Evolutionary conservation across 1,284 basidiomycete species (phyloP), one percentile per base, ranked within the genome.

Genomic region (Volvariella volvacea): DNA sequence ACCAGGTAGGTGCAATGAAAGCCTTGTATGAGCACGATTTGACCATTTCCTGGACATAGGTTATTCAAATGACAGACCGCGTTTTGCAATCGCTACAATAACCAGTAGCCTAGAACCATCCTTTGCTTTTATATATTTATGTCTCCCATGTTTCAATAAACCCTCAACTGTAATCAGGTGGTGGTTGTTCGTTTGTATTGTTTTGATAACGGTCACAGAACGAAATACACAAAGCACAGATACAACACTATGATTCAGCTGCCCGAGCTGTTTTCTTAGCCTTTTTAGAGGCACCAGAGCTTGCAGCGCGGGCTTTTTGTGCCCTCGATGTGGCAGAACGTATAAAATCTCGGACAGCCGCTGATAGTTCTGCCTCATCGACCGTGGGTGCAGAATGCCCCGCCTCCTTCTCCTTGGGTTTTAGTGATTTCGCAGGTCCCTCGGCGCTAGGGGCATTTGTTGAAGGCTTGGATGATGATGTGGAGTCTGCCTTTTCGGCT

Each of bases 51-150:
- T 12, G 3, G 10, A n/a, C 25, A 32, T 54, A 91, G 88, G 82
- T 91, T 22, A 76, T 92, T 49, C 67, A 76, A 50, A 70, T 73
- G 66, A 85, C 85, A 0, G 78, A 88, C 53, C 67, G 67, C 25
- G 80, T 84, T 14, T 54, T 87, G 49, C 34, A 36, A 20, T 36
- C 34, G 8, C 19, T 36, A 36, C n/a, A 8, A 15, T 36, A 15
- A 28, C 12, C 6, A 28, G 6, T 28, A 28, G 6, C 6, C 25
- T 12, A 28, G n/a, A n/a, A n/a, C n/a, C n/a, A n/a, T n/a, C n/a
- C n/a, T n/a, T n/a, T n/a, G n/a, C 12, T 28, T 28, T 28, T 12
- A 28, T 28, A 12, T 28, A 28, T 28, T 12, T 28, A 28, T 12
- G 25, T 12, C 25, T 28, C n/a, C n/a, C n/a, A n/a, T n/a, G n/a